Evolutionary conservation across 2,329 filamentous ascomycete species (phyloP).

Genomic region (Cladosporium halotolerans): DNA sequence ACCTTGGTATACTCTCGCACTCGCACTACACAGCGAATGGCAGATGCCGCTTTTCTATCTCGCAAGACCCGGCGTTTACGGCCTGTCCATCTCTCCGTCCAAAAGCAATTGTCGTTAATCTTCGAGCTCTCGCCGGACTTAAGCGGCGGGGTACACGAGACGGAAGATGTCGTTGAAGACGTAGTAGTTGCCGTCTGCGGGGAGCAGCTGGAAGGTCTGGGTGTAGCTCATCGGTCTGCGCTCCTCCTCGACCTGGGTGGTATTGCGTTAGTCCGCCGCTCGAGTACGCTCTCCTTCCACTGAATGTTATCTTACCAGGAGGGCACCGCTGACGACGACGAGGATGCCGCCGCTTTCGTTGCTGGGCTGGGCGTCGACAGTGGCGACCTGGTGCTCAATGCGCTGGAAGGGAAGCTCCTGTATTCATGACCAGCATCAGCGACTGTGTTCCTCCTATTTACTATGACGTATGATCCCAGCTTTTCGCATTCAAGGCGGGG

Average conservation of each 20-base stretch:
- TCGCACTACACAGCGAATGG: too few species aligned
- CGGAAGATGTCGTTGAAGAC: conserved; percentile 95
- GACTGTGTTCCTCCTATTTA: not conserved
- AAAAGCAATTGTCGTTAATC: too few species aligned
- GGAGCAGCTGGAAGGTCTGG: conserved; percentile 79
- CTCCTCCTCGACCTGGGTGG: conserved; percentile 70
- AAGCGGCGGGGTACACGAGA: conserved; percentile 59
- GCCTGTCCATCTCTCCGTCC: too few species aligned
- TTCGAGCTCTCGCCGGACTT: not conserved
- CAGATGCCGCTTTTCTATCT: too few species aligned
- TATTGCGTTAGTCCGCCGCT: conserved; percentile 2
- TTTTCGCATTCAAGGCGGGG: not conserved
- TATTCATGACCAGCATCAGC: not conserved
- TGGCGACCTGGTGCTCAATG: conserved; percentile 70
- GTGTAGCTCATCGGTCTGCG: conserved; percentile 84
- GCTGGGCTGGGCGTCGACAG: conserved; percentile 77
- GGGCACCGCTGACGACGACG: conserved; percentile 80
- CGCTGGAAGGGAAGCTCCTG: conserved; percentile 74
- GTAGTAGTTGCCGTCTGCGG: conserved; percentile 68
- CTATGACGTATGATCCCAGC: conserved; percentile 4
- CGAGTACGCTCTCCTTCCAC: not conserved
- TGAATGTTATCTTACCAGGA: conserved; percentile 56
- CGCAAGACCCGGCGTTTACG: too few species aligned
- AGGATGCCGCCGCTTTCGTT: conserved; percentile 63
- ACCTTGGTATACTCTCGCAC: too few species aligned